phyloP scores from a whole-genome alignment of 73 alveolate species.

The Symbiodinium pilosum region DNA sequence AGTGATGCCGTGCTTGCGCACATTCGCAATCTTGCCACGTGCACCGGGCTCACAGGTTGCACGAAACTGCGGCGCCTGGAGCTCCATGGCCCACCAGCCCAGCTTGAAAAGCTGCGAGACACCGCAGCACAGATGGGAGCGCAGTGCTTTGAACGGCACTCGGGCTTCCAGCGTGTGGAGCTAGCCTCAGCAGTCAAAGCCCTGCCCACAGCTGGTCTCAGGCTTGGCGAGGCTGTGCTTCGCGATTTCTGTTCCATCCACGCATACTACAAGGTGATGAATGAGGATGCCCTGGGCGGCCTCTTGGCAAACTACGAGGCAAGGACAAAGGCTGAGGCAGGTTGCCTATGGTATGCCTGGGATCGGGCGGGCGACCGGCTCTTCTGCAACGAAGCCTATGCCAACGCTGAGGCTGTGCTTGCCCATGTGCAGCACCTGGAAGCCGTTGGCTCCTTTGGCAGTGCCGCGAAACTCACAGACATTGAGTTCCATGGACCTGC shows the following conservation, averaged over 20 bases:
- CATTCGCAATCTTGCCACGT: not conserved
- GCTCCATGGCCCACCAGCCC: not conserved
- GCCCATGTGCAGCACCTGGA: not conserved
- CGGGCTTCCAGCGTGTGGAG: not conserved
- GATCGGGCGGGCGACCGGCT: slow-evolving; percentile 1
- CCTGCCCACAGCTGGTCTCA: not conserved
- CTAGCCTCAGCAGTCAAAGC: not conserved
- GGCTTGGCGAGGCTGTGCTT: not conserved
- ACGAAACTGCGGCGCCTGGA: not conserved
- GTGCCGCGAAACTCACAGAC: slow-evolving; percentile 1
- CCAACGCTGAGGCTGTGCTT: not conserved
- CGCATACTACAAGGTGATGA: not conserved
- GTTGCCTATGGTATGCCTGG: slow-evolving; percentile 12
- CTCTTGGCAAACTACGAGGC: not conserved
- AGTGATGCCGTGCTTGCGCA: slow-evolving; percentile 1
- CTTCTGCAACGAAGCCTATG: slow-evolving; percentile 14
- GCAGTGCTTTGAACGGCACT: not conserved
- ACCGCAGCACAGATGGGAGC: not conserved
- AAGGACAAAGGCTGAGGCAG: not conserved
- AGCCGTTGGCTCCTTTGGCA: not conserved
- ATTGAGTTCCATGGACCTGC: not conserved
- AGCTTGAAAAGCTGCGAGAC: not conserved
- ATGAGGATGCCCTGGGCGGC: not conserved
- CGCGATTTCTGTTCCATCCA: slow-evolving; percentile 14
- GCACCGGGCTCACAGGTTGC: not conserved